Evolutionary conservation across 768 basidiomycete species (phyloP).

Genomic region (Mycena maculata): DNA sequence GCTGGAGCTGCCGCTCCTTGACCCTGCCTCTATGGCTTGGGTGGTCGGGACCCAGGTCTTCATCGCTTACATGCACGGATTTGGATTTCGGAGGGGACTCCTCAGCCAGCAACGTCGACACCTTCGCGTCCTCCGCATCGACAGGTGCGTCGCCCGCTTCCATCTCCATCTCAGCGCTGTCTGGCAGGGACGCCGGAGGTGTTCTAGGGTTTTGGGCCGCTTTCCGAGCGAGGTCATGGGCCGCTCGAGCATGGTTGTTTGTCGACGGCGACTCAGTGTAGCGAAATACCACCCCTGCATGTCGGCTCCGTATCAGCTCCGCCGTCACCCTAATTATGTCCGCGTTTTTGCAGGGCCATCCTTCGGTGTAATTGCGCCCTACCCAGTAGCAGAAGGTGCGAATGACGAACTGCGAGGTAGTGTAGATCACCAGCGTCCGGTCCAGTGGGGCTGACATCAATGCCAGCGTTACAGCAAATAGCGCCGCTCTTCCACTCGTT

Average conservation of each 20-base stretch:
- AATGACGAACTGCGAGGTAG: background rate
- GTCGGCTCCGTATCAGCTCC: background rate
- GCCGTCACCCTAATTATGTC: background rate
- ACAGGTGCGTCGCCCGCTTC: background rate
- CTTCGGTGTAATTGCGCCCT: background rate
- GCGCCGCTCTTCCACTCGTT: background rate
- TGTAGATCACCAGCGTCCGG: background rate
- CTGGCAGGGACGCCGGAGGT: background rate
- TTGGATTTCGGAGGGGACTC: background rate
- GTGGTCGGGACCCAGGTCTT: no score
- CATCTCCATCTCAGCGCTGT: no score
- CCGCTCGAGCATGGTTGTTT: background rate
- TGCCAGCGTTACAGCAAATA: background rate
- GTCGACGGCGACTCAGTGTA: background rate
- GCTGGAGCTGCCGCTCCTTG: no score
- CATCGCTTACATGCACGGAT: background rate
- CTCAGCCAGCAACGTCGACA: background rate
- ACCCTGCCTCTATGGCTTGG: no score
- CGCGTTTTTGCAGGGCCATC: background rate
- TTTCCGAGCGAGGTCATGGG: background rate
- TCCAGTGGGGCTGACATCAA: background rate
- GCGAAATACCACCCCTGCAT: background rate
- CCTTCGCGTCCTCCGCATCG: background rate
- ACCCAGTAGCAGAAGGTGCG: conserved; percentile 5
- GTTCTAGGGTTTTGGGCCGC: background rate